phyloP scores from a whole-genome alignment of 2,329 filamentous ascomycete genomes.

The Pseudocercospora fuligena region DNA sequence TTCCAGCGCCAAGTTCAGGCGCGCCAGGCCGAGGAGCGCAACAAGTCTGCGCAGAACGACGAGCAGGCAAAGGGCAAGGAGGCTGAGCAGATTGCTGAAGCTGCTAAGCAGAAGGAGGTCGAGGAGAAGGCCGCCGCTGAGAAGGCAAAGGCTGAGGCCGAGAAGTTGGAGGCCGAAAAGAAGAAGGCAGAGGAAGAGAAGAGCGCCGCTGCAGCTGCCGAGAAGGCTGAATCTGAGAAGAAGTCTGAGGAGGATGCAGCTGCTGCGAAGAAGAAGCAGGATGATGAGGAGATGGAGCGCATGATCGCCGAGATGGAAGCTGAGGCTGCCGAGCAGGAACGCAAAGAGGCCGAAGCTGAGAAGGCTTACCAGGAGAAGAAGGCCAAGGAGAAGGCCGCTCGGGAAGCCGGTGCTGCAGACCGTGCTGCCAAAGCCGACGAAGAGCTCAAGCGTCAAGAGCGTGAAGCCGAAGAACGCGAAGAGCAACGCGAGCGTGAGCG shows the following conservation, averaged over 20 bases:
- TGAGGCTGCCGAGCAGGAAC: conserved; percentile 52
- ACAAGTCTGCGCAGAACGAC: conserved; percentile 53
- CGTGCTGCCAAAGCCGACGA: conserved; percentile 60
- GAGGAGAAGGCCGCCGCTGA: conserved; percentile 57
- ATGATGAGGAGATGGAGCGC: conserved; percentile 47
- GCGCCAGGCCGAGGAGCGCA: conserved; percentile 49
- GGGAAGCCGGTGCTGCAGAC: conserved; percentile 57
- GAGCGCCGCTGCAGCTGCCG: conserved; percentile 38
- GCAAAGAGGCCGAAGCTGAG: conserved; percentile 47
- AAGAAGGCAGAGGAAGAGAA: conserved; percentile 45
- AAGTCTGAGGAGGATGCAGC: conserved; percentile 42
- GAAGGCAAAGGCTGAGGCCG: conserved; percentile 24
- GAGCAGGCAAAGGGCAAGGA: conserved; percentile 57
- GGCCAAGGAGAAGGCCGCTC: conserved; percentile 59
- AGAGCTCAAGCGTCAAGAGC: conserved; percentile 53
- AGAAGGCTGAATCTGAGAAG: conserved; percentile 57
- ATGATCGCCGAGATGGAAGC: conserved; percentile 36
- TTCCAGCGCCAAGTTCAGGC: conserved; percentile 71
- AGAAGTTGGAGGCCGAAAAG: conserved; percentile 38
- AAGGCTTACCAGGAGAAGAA: conserved; percentile 76
- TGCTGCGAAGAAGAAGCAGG: conserved; percentile 22
- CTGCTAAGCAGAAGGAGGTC: conserved; percentile 56
- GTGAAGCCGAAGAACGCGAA: conserved; percentile 56
- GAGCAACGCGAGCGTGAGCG: conserved; percentile 47
- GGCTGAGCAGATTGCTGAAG: conserved; percentile 59